Evolutionary conservation across 2,329 filamentous ascomycete species (phyloP).

Genomic region (Colletotrichum chlorophyti): DNA sequence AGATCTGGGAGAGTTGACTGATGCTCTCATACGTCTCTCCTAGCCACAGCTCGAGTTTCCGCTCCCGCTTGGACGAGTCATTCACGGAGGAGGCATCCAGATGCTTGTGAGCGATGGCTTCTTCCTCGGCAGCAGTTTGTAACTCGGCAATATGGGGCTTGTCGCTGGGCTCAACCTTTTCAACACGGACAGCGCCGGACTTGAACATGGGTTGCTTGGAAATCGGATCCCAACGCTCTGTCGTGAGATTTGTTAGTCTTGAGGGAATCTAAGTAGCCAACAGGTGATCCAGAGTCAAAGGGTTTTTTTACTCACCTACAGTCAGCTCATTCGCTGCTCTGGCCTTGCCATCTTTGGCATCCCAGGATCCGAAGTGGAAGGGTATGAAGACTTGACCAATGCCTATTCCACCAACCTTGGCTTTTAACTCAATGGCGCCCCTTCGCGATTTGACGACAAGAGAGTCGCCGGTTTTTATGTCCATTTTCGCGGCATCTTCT

Average conservation of each 20-base stretch:
- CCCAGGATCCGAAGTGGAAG: slow-evolving; percentile 46
- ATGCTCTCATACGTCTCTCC: slow-evolving; percentile 38
- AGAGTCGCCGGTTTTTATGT: slow-evolving; percentile 37
- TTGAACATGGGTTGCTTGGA: slow-evolving; percentile 47
- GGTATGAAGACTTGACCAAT: slow-evolving; percentile 44
- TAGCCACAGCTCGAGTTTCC: slow-evolving; percentile 40
- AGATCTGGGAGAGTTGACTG: slow-evolving; percentile 34
- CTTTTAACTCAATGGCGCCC: slow-evolving; percentile 38
- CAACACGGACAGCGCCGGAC: slow-evolving; percentile 40
- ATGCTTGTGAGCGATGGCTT: not conserved
- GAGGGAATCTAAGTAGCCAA: too few species aligned
- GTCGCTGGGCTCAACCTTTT: slow-evolving; percentile 32
- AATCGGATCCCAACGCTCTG: slow-evolving; percentile 37
- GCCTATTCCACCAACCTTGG: slow-evolving; percentile 36
- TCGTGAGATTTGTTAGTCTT: not conserved
- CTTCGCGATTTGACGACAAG: slow-evolving; percentile 39
- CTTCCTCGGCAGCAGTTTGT: slow-evolving; percentile 33
- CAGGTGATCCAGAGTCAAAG: too few species aligned
- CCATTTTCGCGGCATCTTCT: slow-evolving; percentile 35
- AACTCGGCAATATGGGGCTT: slow-evolving; percentile 30
- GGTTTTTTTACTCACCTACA: slow-evolving; percentile 35
- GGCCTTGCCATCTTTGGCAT: slow-evolving; percentile 36
- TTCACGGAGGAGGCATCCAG: slow-evolving; percentile 10
- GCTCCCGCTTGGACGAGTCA: slow-evolving; percentile 35
- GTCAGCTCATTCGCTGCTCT: slow-evolving; percentile 45